phyloP scores from a whole-genome alignment of 2,329 filamentous ascomycete species.

The Aaosphaeria arxii region DNA sequence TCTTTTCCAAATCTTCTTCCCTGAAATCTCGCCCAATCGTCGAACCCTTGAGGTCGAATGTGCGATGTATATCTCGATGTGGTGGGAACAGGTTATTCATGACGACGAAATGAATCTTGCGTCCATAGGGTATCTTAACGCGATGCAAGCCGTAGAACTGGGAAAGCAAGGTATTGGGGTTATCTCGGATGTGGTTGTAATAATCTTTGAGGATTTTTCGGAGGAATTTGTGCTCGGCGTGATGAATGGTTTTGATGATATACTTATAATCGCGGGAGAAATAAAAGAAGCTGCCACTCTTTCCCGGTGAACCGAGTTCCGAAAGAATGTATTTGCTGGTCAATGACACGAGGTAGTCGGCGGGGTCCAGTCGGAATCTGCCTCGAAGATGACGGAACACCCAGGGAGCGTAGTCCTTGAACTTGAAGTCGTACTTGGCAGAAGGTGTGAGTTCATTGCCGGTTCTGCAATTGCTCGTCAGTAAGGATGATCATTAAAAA shows the following conservation, averaged over 20 bases:
- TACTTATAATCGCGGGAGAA: conserved; percentile 99
- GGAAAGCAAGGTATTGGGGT: conserved; percentile 94
- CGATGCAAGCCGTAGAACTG: conserved; percentile 97
- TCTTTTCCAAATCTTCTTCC: conserved; percentile 82
- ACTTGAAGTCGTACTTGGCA: conserved; percentile 99
- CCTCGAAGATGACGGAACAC: conserved; percentile 90
- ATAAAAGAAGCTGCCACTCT: conserved; percentile 99
- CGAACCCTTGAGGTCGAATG: conserved; percentile 95
- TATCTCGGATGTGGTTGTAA: conserved; percentile 86
- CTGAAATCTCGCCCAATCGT: conserved; percentile 89
- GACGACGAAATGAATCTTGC: conserved; percentile 98
- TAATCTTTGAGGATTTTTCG: conserved; percentile 85
- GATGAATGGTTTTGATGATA: conserved; percentile 99
- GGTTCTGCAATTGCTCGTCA: conserved; percentile 57
- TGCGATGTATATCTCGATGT: conserved; percentile 94
- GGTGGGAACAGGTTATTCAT: conserved; percentile 99
- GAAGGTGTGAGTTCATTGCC: conserved; percentile 97
- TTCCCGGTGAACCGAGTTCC: conserved; percentile 92
- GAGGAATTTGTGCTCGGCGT: conserved; percentile 86
- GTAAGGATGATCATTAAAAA: neutral
- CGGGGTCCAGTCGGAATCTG: conserved; percentile 88
- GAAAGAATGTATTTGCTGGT: conserved; percentile 99
- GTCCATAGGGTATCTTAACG: conserved; percentile 96
- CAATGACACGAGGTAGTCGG: conserved; percentile 96
- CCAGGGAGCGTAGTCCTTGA: conserved; percentile 99